Evolutionary conservation across 1,284 basidiomycete genomes (phyloP), one percentile per base, ranked within the genome.

Genomic region (Malassezia caprae): DNA sequence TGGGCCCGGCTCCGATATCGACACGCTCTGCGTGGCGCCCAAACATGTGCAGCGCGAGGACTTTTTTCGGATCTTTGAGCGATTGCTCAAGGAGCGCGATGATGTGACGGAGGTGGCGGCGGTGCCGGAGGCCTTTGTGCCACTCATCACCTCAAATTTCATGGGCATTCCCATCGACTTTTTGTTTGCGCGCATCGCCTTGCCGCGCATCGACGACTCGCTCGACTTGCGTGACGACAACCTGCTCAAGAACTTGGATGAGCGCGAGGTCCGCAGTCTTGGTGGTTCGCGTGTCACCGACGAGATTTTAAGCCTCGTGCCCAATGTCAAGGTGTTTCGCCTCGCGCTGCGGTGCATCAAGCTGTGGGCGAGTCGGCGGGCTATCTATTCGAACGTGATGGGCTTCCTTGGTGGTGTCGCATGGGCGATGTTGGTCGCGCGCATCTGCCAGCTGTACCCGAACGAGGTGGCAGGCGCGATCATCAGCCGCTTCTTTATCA

Each of bases 371-470:
- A 87, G 90, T 77, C 80, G 90, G 62, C 82, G 90, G 76, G 94
- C 91, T 23, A 94, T 99, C 60, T 96, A 96, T 77, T 91, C 90
- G 4, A 99, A 99, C 76, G 89, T 96, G 15, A 89, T 93, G 69
- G 94, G 93, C 24, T 99, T 96, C 76, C 82, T 93, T 40, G 94
- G 94, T 63, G 94, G 94, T 77, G 93, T 98, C 3, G 93, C 91
- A 19, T 99, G 94, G 94, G 90, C 91, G 7, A 89, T 98, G 81
- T 82, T 96, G 45, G 91, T 96, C 11, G 94, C 94, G 44, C 84
- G 94, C 73, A 91, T 98, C 81, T 99, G 94, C 78, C 94, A 99
- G 72, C 78, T 99, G 55, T 99, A 96, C 75, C 94, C 94, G 28
- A 94, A 87, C 65, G 90, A 90, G 27, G 84, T 85, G 55, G 89